Percentiles rank a stretch among this genome's conserved stretches.
These are phyloP conservation scores for Tulasnella sp. DNA, from an alignment of 768 basidiomycete species.

Conservation along the genomic window DNA sequence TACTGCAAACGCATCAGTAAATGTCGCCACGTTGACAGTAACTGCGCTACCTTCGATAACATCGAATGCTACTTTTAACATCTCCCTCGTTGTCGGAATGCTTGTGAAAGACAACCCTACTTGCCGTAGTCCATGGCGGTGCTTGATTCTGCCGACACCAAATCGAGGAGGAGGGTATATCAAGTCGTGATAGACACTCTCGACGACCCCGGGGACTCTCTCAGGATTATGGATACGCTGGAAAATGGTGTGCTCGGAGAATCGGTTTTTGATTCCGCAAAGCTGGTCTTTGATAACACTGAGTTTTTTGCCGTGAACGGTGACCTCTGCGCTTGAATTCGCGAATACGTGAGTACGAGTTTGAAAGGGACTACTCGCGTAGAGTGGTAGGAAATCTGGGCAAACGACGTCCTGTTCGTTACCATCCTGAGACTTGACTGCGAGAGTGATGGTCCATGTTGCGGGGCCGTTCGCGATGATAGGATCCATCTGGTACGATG, in stretches of 20 bases:
- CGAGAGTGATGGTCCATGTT: not conserved
- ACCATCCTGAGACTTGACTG: not conserved
- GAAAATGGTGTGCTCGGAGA: not conserved
- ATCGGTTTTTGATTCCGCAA: not conserved
- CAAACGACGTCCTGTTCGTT: not conserved
- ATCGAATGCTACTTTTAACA: constrained; percentile 1
- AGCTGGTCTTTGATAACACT: not conserved
- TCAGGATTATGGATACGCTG: not conserved
- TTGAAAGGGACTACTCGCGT: not conserved
- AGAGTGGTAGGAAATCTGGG: not conserved
- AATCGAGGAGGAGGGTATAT: not conserved
- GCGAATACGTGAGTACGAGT: not conserved
- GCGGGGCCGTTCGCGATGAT: not conserved
- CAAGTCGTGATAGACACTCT: not conserved
- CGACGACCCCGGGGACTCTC: not conserved
- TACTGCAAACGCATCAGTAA: not conserved
- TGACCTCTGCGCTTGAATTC: not conserved
- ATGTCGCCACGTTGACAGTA: not conserved
- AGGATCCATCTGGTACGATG: not conserved
- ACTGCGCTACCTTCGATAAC: not conserved
- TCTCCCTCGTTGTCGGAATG: not conserved
- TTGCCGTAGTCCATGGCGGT: not conserved
- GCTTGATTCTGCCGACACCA: not conserved
- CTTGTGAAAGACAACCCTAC: not conserved
- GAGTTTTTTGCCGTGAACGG: not conserved